Evolutionary conservation across 257 asterid species (phyloP).

Genomic region (Hygrophila difformis): DNA sequence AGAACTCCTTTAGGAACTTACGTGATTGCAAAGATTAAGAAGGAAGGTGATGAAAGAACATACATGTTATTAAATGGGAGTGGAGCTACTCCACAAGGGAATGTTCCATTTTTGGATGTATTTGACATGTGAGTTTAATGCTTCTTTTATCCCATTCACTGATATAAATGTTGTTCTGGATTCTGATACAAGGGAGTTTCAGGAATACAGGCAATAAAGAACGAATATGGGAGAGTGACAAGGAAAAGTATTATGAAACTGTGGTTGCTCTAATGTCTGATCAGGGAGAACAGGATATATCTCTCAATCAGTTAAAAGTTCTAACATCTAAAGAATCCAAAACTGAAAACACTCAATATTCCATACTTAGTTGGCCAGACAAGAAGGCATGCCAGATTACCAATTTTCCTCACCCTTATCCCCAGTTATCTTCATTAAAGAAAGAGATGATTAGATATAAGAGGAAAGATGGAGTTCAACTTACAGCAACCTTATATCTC

Average conservation of each 20-base stretch:
- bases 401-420: slow-evolving; percentile 93
- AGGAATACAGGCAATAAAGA: slow-evolving; percentile 91
- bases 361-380: slow-evolving; percentile 77
- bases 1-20: slow-evolving; percentile 79
- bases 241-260: slow-evolving; percentile 73
- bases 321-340: slow-evolving; percentile 90
- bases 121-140: slow-evolving; percentile 82
- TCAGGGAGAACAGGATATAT: slow-evolving; percentile 62
- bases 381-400: slow-evolving; percentile 79
- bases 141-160: slow-evolving; percentile 17
- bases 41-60: slow-evolving; percentile 55
- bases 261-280: slow-evolving; percentile 84
- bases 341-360: slow-evolving; percentile 88
- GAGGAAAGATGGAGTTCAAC: slow-evolving; percentile 97
- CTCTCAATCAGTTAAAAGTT: slow-evolving; percentile 45
- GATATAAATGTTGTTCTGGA: slow-evolving; percentile 20
- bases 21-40: slow-evolving; percentile 81
- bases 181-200: slow-evolving; percentile 43
- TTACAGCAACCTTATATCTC: slow-evolving; percentile 84
- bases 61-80: slow-evolving; percentile 66
- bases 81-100: slow-evolving; percentile 99
- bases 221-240: slow-evolving; percentile 96
- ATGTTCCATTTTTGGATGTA: slow-evolving; percentile 81
- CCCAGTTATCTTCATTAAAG: slow-evolving; percentile 78
- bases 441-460: slow-evolving; percentile 93